phyloP scores from a whole-genome alignment of 768 basidiomycete species.

The Mycena amicta region DNA sequence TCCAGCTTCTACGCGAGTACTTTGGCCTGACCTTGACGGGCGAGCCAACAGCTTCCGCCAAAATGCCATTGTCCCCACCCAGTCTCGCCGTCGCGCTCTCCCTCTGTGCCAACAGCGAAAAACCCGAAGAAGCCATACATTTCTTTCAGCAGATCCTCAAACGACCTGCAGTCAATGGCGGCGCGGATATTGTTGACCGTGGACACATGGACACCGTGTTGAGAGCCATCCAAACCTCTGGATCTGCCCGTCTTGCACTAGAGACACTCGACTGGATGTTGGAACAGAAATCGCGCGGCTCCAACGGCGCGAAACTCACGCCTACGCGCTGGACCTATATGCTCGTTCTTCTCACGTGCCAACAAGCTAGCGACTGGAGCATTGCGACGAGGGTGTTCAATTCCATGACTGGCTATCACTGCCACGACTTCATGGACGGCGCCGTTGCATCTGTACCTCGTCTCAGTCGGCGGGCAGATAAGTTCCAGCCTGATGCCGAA shows the following conservation, averaged over 20 bases:
- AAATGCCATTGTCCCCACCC: constrained; percentile 45
- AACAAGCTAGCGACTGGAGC: constrained; percentile 65
- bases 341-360: constrained; percentile 65
- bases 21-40: constrained; percentile 59
- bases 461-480: constrained; percentile 40
- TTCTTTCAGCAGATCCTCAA: constrained; percentile 65
- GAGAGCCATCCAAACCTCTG: constrained; percentile 45
- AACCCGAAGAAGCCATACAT: constrained; percentile 51
- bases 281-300: constrained; percentile 44
- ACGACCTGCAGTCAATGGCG: constrained; percentile 39
- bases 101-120: constrained; percentile 54
- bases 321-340: constrained; percentile 58
- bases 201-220: constrained; percentile 66
- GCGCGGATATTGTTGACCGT: constrained; percentile 46
- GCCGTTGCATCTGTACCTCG: constrained; percentile 38
- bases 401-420: constrained; percentile 70
- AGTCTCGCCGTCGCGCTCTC: constrained; percentile 57
- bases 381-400: constrained; percentile 60
- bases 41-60: constrained; percentile 39
- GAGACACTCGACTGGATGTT: constrained; percentile 72
- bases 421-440: constrained; percentile 56
- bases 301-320: constrained; percentile 38
- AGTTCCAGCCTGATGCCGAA: constrained; percentile 38
- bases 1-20: constrained; percentile 63
- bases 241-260: constrained; percentile 51